phyloP scores from a whole-genome alignment of 345 rosid species.

The Salix arbutifolia region DNA sequence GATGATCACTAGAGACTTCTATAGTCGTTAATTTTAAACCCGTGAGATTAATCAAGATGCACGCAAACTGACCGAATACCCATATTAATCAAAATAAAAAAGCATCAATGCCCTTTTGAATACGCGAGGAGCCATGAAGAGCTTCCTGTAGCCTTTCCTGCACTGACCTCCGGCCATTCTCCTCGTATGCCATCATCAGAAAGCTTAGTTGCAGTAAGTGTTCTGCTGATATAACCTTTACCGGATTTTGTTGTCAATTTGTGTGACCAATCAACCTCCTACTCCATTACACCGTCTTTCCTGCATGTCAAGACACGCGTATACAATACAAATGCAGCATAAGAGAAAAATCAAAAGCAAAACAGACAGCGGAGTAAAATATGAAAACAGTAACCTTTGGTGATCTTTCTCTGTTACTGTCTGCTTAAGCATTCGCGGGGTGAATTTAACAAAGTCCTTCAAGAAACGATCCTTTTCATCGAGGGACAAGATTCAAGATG shows the following conservation, averaged over 20 bases:
- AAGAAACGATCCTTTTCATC: too few species aligned
- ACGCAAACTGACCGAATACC: too few species aligned
- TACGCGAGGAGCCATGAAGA: neutral
- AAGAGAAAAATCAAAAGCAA: neutral
- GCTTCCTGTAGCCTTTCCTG: neutral
- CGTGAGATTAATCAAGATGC: too few species aligned
- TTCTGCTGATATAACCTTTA: constrained; percentile 12
- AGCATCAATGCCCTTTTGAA: constrained; percentile 3
- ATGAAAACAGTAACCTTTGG: neutral
- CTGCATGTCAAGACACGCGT: neutral
- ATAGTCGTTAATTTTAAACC: too few species aligned
- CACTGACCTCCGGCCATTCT: constrained; percentile 2
- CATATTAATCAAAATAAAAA: too few species aligned
- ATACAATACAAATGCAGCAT: neutral
- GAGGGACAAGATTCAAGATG: neutral
- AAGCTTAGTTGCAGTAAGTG: neutral
- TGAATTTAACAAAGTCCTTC: neutral
- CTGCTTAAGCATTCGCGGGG: neutral
- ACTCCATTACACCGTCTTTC: constrained; percentile 13
- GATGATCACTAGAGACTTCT: too few species aligned
- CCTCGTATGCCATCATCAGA: constrained; percentile 2
- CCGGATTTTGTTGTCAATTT: neutral
- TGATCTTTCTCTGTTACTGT: neutral
- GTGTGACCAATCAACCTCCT: constrained; percentile 8
- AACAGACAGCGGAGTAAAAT: neutral